A percentile compares a stretch with the other conserved stretches of the same genome.
These are phyloP conservation scores for Plenodomus biglobosus DNA, from an alignment of 2,329 filamentous ascomycete genomes.

Conservation along the genomic window DNA sequence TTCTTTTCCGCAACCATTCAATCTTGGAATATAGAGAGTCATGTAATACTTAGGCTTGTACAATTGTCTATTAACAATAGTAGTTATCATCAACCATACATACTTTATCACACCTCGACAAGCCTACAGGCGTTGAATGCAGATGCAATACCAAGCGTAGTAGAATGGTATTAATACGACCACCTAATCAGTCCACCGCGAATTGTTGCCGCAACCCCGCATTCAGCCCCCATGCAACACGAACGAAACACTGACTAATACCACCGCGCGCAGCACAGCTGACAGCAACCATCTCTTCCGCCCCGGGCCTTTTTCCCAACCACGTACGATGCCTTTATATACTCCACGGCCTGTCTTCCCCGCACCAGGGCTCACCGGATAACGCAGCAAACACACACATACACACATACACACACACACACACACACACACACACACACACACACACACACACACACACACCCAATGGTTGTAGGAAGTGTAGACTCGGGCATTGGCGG, in stretches of 20 bases:
- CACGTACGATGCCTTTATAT: constrained; percentile 35
- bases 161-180: no score
- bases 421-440: no score
- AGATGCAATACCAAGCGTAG: constrained; percentile 40
- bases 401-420: no score
- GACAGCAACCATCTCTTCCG: constrained; percentile 50
- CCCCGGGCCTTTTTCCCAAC: constrained; percentile 36
- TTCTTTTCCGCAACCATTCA: no score
- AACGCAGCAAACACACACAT: constrained; percentile 19
- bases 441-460: no score
- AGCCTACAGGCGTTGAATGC: constrained; percentile 48
- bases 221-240: constrained; percentile 5
- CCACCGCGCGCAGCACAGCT: neutral
- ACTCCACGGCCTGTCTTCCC: constrained; percentile 32
- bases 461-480: constrained; percentile 42
- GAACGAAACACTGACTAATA: constrained; percentile 24
- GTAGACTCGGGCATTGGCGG: constrained; percentile 48
- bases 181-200: constrained; percentile 11
- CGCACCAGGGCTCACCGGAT: constrained; percentile 38
- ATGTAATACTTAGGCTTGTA: no score
- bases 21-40: no score
- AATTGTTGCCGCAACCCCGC: constrained; percentile 8
- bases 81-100: no score
- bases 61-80: no score
- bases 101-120: constrained; percentile 53